Evolutionary conservation across 2,329 filamentous ascomycete genomes (phyloP), one percentile per base, ranked within the genome.

Genomic region (Botrytis elliptica): DNA sequence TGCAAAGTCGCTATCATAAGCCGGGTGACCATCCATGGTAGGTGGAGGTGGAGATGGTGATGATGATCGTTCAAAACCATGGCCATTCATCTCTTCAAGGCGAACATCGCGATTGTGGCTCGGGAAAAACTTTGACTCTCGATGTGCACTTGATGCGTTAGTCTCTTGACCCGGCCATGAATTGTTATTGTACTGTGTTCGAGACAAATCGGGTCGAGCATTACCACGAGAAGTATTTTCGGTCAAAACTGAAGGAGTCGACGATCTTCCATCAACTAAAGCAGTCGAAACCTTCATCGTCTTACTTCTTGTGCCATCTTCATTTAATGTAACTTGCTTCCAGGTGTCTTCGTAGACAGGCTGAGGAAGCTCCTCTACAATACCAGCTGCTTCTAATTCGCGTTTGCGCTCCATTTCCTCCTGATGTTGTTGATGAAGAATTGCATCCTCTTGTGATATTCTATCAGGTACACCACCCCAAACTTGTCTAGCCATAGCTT

Each of bases 41-140:
- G 91, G 91, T 65, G 93, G 92, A 5, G 92, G 92, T 0, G 92
- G 92, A 5, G 91, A 91, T 25, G 92, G 89, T 9, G 90, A 91
- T 40, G 75, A 78, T 64, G 78, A 79, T 76, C 78, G 79, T n/a
- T 83, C 81, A 63, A 85, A 85, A 38, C 78, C n/a, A 68, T 38
- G 22, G 20, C 52, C 65, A 52, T 70, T 78, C 69, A 78, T 74
- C 29, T 79, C 77, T 66, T 87, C 85, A 16, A 82, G 78, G 22
- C 85, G 86, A 49, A 81, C 77, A 77, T 89, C 88, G 3, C 85
- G 80, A 22, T 71, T 73, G 69, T 77, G 76, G 59, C 75, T 79
- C 16, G 90, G 90, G 80, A 91, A 91, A 81, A 91, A 91, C 62
- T 89, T 83, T 12, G 90, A 91, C 29, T 85, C 83, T 36, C 88